Conservation (phyloP, 106 monocot species). For the Dendrobium chrysotoxum region DNA sequence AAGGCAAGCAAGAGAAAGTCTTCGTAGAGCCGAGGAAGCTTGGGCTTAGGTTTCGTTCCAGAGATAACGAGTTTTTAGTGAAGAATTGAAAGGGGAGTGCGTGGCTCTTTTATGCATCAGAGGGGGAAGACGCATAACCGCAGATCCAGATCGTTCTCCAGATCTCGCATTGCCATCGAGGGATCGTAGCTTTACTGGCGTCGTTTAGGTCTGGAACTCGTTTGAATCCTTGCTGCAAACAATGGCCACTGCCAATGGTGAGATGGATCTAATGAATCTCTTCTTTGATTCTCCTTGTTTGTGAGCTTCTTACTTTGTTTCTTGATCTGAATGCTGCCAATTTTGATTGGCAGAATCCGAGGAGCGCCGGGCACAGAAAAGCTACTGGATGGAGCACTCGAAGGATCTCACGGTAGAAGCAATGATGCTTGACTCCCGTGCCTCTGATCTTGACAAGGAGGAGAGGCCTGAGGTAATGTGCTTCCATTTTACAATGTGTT, state of each 20-base stretch:
- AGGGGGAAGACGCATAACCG: slow-evolving; percentile 50
- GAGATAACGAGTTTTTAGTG: background rate
- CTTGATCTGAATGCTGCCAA: background rate
- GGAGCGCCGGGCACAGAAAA: slow-evolving; percentile 82
- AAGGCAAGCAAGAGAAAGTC: too few species aligned
- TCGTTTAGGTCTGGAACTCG: background rate
- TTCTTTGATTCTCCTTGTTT: background rate
- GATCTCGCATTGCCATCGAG: slow-evolving; percentile 85
- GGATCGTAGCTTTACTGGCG: slow-evolving; percentile 32
- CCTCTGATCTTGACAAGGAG: slow-evolving; percentile 93
- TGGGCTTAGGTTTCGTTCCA: background rate
- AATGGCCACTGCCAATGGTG: slow-evolving; percentile 34
- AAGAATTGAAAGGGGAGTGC: background rate
- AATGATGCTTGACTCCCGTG: slow-evolving; percentile 99
- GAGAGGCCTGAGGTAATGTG: slow-evolving; percentile 86
- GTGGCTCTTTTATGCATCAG: slow-evolving; percentile 49
- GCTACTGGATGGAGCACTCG: slow-evolving; percentile 96
- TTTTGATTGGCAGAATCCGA: slow-evolving; percentile 13
- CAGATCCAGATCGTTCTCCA: slow-evolving; percentile 74
- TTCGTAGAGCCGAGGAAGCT: background rate
- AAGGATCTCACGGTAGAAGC: slow-evolving; percentile 93
- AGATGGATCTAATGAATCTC: slow-evolving; percentile 5
- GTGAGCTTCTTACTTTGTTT: background rate
- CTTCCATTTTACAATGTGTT: background rate
- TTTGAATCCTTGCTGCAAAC: background rate